Evolutionary conservation across 2,329 filamentous ascomycete species (phyloP), one percentile per base, ranked within the genome.

Genomic region (Diaporthe amygdali): DNA sequence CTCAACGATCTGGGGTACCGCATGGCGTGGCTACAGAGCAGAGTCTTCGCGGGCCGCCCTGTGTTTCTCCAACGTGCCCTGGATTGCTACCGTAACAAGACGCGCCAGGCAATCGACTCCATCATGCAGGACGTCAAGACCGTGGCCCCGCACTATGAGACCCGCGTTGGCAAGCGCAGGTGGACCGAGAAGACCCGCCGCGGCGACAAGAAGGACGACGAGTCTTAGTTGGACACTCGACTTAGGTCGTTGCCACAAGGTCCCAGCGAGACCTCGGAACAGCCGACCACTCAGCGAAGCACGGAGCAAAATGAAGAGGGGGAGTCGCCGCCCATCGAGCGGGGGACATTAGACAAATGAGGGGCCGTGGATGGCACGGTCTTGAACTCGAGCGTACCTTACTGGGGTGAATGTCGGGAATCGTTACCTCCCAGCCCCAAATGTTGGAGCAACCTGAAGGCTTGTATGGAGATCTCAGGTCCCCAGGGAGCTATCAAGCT

Each of bases 1-100:
- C 84, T 98, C 73, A 98, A 98, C 79, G 95, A 98, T 78, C 84
- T 98, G 55, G 96, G 95, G 2, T 97, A 97, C 81, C 91, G 96
- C 56, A 97, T 99, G 93, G 95, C 94, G 61, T 99, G 96, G 96
- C 92, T 95, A 68, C 96, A 98, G 84, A 96, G 95, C 80, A 89
- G 96, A 77, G 94, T 96, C 14, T 98, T 98, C 84, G 92, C 95
- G 1, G 93, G 93, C 15, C 89, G 94, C 76, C 94, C 92, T 49
- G 87, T 97, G 59, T 98, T 98, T 81, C 85, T 98, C 77, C 96
- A 98, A 81, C 91, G 94, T 86, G 95, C 95, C 76, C 85, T 98
- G 82, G 96, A 98, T 81, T 94, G 93, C 73, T 98, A 98, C 81
- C 93, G 96, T 76, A 96, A 94, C 80, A 97, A 97, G 86, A 96